A percentile compares a stretch with the other conserved stretches of the same genome.
Conservation (phyloP, 345 rosid genomes). For the Citrus sinensis region DVS_A1.0 CM039162.1:7681501-7682000, state of each 20-base stretch:
- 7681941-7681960: constrained; percentile 45
- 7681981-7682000: constrained; percentile 62
- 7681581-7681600: constrained; percentile 92
- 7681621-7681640: not conserved
- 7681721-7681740: not conserved
- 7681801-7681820: not conserved
- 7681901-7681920: constrained; percentile 53
- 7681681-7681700: not conserved
- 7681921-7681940: constrained; percentile 66
- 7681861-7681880: not conserved
- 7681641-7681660: not conserved
- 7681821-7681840: not conserved
- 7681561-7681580: constrained; percentile 87
- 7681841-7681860: not conserved
- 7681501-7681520: not conserved
- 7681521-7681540: not conserved
- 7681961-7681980: constrained; percentile 61
- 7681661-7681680: not conserved
- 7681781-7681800: not conserved
- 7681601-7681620: constrained; percentile 51
- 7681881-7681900: not conserved
- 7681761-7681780: not conserved
- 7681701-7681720: not conserved
- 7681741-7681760: not conserved
- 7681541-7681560: constrained; percentile 8